phyloP scores from a whole-genome alignment of 305 asterid genomes.

The Fraxinus sp. region DNA sequence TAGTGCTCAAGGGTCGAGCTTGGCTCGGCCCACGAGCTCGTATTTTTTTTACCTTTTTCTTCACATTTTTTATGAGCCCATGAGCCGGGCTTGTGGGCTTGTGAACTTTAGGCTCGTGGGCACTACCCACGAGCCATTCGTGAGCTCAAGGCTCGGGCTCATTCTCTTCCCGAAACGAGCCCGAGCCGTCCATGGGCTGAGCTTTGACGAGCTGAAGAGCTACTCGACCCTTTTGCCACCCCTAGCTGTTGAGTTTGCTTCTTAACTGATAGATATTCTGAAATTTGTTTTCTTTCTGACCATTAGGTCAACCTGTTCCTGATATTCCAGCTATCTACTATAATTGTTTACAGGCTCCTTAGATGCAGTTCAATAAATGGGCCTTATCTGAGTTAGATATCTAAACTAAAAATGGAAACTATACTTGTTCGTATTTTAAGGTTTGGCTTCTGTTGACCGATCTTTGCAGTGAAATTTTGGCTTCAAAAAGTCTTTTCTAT shows the following conservation, averaged over 20 bases:
- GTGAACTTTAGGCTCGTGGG: too few species aligned
- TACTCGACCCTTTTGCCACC: too few species aligned
- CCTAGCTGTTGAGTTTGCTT: constrained; percentile 15
- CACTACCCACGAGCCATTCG: too few species aligned
- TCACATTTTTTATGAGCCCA: too few species aligned
- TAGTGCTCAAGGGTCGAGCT: too few species aligned
- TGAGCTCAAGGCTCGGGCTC: too few species aligned
- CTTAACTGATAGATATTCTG: constrained; percentile 19
- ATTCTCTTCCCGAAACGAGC: too few species aligned
- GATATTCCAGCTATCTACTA: not conserved
- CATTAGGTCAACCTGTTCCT: constrained; percentile 13
- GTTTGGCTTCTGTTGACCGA: constrained; percentile 11
- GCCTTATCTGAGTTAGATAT: constrained; percentile 19
- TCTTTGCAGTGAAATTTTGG: constrained; percentile 23
- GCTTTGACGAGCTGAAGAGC: too few species aligned
- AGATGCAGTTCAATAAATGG: constrained; percentile 17
- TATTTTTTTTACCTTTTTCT: too few species aligned
- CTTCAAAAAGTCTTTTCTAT: constrained; percentile 2
- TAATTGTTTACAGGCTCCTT: not conserved
- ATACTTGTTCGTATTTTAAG: constrained; percentile 7
- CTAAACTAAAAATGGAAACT: constrained; percentile 5
- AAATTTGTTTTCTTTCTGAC: constrained; percentile 1
- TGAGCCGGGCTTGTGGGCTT: too few species aligned
- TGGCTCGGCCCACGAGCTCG: too few species aligned
- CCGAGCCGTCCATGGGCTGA: too few species aligned